These are phyloP conservation scores for Emmonsia crescens DNA, from an alignment of 2,329 filamentous ascomycete species.

Conservation along the genomic window DNA sequence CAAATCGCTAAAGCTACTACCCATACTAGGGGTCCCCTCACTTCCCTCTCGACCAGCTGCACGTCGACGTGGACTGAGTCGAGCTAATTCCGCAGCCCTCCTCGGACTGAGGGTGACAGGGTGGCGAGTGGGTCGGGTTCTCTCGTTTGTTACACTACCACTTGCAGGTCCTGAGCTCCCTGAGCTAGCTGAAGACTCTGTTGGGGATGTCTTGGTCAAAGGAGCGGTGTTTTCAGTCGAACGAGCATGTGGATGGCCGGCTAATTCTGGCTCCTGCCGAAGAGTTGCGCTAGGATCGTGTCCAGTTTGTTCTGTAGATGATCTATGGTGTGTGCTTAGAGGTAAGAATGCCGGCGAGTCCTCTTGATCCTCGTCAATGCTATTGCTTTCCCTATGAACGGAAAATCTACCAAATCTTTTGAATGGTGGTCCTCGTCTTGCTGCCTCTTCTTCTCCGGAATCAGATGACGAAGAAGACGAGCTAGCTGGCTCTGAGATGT, in stretches of 20 bases:
- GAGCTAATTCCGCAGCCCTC: constrained; percentile 40
- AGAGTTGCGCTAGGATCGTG: constrained; percentile 34
- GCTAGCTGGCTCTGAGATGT: constrained; percentile 14
- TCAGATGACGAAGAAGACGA: constrained; percentile 24
- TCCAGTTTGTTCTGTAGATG: constrained; percentile 15
- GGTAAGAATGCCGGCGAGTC: constrained; percentile 39
- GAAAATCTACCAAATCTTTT: constrained; percentile 32
- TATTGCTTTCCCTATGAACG: constrained; percentile 13
- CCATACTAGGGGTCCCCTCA: constrained; percentile 51
- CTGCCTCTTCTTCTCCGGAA: constrained; percentile 19
- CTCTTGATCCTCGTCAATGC: constrained; percentile 31
- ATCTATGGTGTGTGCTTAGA: constrained; percentile 18
- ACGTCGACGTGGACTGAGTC: constrained; percentile 37
- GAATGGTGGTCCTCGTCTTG: constrained; percentile 20
- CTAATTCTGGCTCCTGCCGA: constrained; percentile 24
- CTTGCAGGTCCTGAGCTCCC: constrained; percentile 27
- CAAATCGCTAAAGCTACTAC: constrained; percentile 55
- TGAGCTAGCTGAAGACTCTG: constrained; percentile 27
- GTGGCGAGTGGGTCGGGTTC: constrained; percentile 12
- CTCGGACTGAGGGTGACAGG: constrained; percentile 29
- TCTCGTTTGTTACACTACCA: constrained; percentile 15
- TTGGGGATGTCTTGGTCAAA: constrained; percentile 14
- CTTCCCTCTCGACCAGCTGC: constrained; percentile 34
- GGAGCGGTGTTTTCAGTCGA: constrained; percentile 17
- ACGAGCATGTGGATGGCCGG: constrained; percentile 19